Evolutionary conservation across 306 rosid species (phyloP).

Genomic region (Sesbania bispinosa): DNA sequence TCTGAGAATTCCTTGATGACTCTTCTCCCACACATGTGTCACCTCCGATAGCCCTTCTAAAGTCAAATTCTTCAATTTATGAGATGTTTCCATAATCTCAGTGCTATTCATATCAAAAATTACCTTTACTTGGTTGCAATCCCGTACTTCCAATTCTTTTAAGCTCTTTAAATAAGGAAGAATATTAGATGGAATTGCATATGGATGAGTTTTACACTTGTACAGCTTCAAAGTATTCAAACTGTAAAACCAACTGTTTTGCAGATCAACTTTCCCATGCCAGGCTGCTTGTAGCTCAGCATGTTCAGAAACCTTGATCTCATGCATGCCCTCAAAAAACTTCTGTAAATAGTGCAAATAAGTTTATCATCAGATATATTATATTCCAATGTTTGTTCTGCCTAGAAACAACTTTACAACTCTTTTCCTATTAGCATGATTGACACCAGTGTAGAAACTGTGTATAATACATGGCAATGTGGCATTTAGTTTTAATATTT

Average conservation of each 20-base stretch:
- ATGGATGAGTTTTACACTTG: not conserved
- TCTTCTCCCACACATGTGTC: not conserved
- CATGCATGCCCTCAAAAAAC: not conserved
- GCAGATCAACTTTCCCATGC: not conserved
- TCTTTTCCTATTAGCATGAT: too few species aligned
- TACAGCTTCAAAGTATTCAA: not conserved
- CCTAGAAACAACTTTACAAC: too few species aligned
- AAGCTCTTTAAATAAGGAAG: not conserved
- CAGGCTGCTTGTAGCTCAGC: not conserved
- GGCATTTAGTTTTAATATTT: too few species aligned
- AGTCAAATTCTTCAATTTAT: not conserved
- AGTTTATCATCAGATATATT: too few species aligned
- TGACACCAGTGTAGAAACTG: too few species aligned
- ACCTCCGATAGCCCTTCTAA: not conserved
- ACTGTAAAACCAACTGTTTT: not conserved
- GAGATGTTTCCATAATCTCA: not conserved
- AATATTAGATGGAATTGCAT: not conserved
- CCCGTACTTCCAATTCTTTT: not conserved
- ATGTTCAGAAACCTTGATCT: not conserved
- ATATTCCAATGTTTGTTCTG: too few species aligned
- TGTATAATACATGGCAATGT: too few species aligned
- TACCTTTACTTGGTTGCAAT: not conserved
- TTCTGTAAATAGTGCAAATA: not conserved
- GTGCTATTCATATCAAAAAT: not conserved
- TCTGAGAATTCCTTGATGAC: not conserved